These are phyloP conservation scores for Cymbopogon flexuosus DNA, from an alignment of 202 grass and related monocot species.

Conservation along the genomic window DNA sequence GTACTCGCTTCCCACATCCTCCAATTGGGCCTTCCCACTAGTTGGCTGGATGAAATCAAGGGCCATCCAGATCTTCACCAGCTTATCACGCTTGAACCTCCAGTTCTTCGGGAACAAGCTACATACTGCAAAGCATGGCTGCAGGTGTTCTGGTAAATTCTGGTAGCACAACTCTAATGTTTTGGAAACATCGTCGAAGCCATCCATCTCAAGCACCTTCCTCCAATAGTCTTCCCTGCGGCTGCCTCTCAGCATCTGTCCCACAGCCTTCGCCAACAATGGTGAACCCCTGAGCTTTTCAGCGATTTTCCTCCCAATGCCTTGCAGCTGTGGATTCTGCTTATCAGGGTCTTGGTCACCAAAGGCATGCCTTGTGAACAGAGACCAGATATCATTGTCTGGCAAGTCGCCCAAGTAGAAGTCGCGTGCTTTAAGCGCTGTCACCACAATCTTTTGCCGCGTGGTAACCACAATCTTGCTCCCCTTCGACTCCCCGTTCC, in stretches of 20 bases:
- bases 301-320: slow-evolving; percentile 29
- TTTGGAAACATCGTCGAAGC: slow-evolving; percentile 17
- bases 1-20: slow-evolving; percentile 42
- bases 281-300: slow-evolving; percentile 41
- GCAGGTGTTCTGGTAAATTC: slow-evolving; percentile 38
- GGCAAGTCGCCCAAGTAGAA: slow-evolving; percentile 25
- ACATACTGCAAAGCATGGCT: slow-evolving; percentile 54
- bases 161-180: slow-evolving; percentile 46
- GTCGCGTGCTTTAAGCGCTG: too few species aligned
- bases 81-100: slow-evolving; percentile 41
- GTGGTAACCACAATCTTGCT: slow-evolving; percentile 48
- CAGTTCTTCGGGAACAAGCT: slow-evolving; percentile 50
- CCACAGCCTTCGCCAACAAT: slow-evolving; percentile 33
- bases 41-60: slow-evolving; percentile 34
- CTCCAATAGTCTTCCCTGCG: slow-evolving; percentile 40
- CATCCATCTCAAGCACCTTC: slow-evolving; percentile 28
- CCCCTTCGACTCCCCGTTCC: background rate
- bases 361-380: slow-evolving; percentile 43
- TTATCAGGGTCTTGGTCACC: background rate
- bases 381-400: slow-evolving; percentile 9
- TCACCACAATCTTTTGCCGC: slow-evolving; percentile 12
- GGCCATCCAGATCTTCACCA: slow-evolving; percentile 71
- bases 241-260: slow-evolving; percentile 24
- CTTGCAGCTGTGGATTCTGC: background rate
- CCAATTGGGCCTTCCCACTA: background rate